A percentile compares a stretch with the other conserved stretches of the same genome.
Evolutionary conservation across 768 basidiomycete species (phyloP).

Genomic region (Phlebiopsis flavidoalba): DNA sequence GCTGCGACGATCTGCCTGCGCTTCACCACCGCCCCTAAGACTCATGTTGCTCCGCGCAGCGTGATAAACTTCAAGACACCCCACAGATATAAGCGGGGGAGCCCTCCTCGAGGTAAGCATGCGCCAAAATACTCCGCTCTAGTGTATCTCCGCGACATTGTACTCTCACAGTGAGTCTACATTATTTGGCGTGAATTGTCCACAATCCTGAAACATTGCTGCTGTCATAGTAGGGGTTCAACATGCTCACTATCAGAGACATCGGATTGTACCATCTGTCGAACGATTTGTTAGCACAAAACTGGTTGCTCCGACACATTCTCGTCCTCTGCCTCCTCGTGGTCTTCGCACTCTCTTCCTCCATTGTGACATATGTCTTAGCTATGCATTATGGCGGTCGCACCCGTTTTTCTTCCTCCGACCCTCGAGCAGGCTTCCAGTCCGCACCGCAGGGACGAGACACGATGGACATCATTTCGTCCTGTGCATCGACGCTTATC

Average conservation of each 20-base stretch:
- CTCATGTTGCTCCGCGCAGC: background rate
- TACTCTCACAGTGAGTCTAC: too few relatives aligned
- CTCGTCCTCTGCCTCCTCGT: slow-evolving; percentile 7
- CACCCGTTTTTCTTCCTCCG: slow-evolving; percentile 11
- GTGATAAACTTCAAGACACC: background rate
- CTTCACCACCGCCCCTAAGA: background rate
- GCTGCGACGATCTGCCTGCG: background rate
- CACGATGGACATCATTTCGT: slow-evolving; percentile 12
- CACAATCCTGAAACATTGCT: too few relatives aligned
- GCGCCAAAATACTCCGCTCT: background rate
- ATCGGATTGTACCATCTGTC: slow-evolving; percentile 11
- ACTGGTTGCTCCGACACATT: slow-evolving; percentile 12
- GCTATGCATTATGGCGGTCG: slow-evolving; percentile 9
- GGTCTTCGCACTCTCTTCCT: slow-evolving; percentile 1
- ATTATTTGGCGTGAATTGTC: too few relatives aligned
- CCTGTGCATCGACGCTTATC: slow-evolving; percentile 12
- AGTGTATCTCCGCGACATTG: background rate
- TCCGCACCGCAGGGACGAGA: slow-evolving; percentile 6
- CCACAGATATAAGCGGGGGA: background rate
- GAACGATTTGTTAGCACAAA: slow-evolving; percentile 14
- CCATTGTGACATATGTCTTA: slow-evolving; percentile 2
- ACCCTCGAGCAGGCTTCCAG: slow-evolving; percentile 10
- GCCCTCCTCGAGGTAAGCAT: background rate
- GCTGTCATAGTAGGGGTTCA: too few relatives aligned
- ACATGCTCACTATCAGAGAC: slow-evolving; percentile 1